Evolutionary conservation across 2,329 filamentous ascomycete genomes (phyloP).

Genomic region (Metarhizium robertsii): DNA sequence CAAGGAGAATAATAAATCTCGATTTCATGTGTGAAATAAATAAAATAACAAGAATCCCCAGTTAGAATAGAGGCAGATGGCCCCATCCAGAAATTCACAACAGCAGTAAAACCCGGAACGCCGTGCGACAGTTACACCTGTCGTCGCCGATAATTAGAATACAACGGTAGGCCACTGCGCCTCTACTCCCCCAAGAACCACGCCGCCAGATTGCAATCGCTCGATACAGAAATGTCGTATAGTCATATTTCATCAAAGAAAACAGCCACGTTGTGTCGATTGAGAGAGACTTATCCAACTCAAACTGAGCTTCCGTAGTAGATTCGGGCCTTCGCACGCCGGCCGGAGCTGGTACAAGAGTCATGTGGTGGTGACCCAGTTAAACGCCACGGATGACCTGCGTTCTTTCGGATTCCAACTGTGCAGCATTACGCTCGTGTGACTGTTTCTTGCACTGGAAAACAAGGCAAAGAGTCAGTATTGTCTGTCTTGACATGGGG

Average conservation of each 20-base stretch:
- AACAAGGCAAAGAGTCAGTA: slow-evolving; percentile 8
- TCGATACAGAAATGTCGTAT: slow-evolving; percentile 8
- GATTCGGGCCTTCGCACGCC: neutral
- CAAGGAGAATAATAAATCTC: neutral
- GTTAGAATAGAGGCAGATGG: neutral
- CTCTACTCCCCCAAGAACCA: slow-evolving; percentile 4
- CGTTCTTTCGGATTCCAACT: slow-evolving; percentile 86
- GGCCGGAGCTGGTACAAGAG: neutral
- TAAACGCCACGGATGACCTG: slow-evolving; percentile 89
- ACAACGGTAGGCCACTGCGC: slow-evolving; percentile 8
- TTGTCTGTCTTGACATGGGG: neutral
- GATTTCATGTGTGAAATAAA: neutral
- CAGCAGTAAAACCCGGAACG: slow-evolving; percentile 3
- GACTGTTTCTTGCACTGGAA: slow-evolving; percentile 87
- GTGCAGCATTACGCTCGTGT: slow-evolving; percentile 85
- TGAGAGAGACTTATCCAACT: neutral
- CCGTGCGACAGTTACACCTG: slow-evolving; percentile 7
- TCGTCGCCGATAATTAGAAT: slow-evolving; percentile 7
- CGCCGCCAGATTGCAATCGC: slow-evolving; percentile 1
- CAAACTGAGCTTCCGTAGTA: neutral
- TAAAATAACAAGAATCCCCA: neutral
- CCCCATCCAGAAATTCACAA: neutral
- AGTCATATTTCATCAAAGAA: slow-evolving; percentile 8
- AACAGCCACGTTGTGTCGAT: neutral
- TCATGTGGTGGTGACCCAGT: slow-evolving; percentile 9